These are phyloP conservation scores for Eustoma russellianum DNA, from an alignment of 257 asterid genomes.

Conservation along the genomic window DNA sequence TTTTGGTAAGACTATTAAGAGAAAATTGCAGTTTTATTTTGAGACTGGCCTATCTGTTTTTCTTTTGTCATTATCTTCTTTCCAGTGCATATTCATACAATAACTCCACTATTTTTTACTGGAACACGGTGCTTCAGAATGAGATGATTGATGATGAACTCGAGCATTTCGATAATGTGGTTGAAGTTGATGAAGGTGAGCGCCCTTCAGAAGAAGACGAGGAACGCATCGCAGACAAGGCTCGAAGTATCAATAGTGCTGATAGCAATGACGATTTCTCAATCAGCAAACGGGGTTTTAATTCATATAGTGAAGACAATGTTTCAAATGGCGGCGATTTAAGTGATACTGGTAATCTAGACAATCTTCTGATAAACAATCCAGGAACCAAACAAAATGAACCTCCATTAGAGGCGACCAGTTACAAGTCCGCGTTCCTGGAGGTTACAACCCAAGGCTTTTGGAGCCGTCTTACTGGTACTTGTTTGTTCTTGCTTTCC, in stretches of 20 bases:
- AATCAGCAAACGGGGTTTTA: slow-evolving; percentile 33
- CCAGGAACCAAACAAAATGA: slow-evolving; percentile 17
- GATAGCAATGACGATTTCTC: slow-evolving; percentile 28
- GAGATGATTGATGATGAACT: slow-evolving; percentile 81
- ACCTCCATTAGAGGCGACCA: slow-evolving; percentile 17
- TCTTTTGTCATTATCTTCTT: background rate
- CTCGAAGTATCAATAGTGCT: slow-evolving; percentile 20
- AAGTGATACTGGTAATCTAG: slow-evolving; percentile 26
- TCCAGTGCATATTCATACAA: background rate
- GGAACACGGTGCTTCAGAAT: slow-evolving; percentile 76
- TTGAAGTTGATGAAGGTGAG: slow-evolving; percentile 39
- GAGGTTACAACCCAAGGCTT: slow-evolving; percentile 68
- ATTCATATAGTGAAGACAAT: slow-evolving; percentile 40
- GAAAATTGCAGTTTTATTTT: background rate
- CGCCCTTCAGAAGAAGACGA: slow-evolving; percentile 20
- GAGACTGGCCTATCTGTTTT: background rate
- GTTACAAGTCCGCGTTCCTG: slow-evolving; percentile 22
- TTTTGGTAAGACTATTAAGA: slow-evolving; percentile 53
- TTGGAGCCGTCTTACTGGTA: slow-evolving; percentile 91
- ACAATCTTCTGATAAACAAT: slow-evolving; percentile 21
- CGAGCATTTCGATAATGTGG: slow-evolving; percentile 80
- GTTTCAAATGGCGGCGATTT: slow-evolving; percentile 27
- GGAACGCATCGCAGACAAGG: slow-evolving; percentile 15
- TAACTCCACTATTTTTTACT: slow-evolving; percentile 16
- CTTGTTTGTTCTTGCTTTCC: background rate